Conservation (phyloP, 805 yeast genomes). For the Pichia eremophila region DNA sequence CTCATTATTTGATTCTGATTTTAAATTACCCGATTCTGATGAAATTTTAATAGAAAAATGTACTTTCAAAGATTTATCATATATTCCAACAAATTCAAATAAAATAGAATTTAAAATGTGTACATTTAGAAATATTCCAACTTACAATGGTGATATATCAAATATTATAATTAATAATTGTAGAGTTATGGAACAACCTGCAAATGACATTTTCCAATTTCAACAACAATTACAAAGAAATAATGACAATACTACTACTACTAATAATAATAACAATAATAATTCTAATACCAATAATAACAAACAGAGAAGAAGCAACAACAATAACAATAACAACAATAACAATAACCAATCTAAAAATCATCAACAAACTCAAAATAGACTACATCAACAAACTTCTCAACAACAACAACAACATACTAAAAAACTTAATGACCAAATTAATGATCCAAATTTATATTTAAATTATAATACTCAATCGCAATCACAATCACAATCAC, state of each 20-base stretch:
- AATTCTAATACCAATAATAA: conserved; percentile 1
- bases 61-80: conserved; percentile 22
- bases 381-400: neutral
- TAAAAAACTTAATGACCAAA: neutral
- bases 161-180: conserved; percentile 22
- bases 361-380: neutral
- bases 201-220: conserved; percentile 18
- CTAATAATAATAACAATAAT: neutral
- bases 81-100: conserved; percentile 13
- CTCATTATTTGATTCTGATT: conserved; percentile 24
- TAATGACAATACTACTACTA: conserved; percentile 4
- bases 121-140: conserved; percentile 22
- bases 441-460: neutral
- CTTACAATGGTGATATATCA: conserved; percentile 20
- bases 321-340: neutral
- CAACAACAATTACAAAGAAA: conserved; percentile 16
- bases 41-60: conserved; percentile 24
- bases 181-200: conserved; percentile 24
- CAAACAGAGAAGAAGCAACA: conserved; percentile 3
- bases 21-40: conserved; percentile 20
- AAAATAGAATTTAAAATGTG: conserved; percentile 25
- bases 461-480: neutral
- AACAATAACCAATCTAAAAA: neutral
- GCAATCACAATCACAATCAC: too few relatives aligned
- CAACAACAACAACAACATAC: neutral